Percentiles rank a stretch among this genome's conserved stretches.
phyloP scores from a whole-genome alignment of 345 rosid genomes.

The Gossypium stocksii region DNA sequence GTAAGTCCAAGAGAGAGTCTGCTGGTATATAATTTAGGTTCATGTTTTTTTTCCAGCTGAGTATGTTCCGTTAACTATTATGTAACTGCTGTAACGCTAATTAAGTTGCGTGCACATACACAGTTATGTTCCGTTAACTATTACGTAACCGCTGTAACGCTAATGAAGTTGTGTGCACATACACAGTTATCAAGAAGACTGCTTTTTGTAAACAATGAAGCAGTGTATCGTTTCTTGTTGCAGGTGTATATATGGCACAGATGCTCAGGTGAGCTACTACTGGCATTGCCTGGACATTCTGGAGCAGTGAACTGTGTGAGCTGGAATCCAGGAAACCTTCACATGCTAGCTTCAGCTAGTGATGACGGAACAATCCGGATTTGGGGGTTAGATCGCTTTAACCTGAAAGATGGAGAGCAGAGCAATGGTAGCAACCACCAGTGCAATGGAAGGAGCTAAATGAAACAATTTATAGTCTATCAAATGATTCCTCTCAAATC shows the following conservation, averaged over 20 bases:
- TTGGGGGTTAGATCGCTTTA: slow-evolving; percentile 51
- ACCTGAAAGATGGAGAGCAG: slow-evolving; percentile 27
- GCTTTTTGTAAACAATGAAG: not conserved
- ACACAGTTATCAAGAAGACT: too few relatives aligned
- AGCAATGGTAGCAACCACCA: slow-evolving; percentile 23
- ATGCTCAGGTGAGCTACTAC: slow-evolving; percentile 41
- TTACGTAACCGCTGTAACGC: not conserved
- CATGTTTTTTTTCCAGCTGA: not conserved
- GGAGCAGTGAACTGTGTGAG: slow-evolving; percentile 69
- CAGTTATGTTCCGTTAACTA: not conserved
- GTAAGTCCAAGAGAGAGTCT: not conserved
- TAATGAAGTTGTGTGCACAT: too few relatives aligned
- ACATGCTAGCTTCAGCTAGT: slow-evolving; percentile 72
- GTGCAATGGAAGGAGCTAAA: slow-evolving; percentile 33
- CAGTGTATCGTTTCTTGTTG: slow-evolving; percentile 4
- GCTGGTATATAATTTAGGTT: not conserved
- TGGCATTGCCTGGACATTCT: slow-evolving; percentile 56
- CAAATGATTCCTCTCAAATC: slow-evolving; percentile 5
- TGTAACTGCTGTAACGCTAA: not conserved
- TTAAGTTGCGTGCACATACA: too few relatives aligned
- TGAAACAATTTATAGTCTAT: not conserved
- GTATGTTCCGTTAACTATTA: not conserved
- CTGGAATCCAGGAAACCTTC: slow-evolving; percentile 65
- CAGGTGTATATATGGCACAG: slow-evolving; percentile 76
- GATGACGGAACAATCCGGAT: slow-evolving; percentile 67